Conservation (phyloP, 2,329 filamentous ascomycete species). For the Ciborinia camelliae region DNA sequence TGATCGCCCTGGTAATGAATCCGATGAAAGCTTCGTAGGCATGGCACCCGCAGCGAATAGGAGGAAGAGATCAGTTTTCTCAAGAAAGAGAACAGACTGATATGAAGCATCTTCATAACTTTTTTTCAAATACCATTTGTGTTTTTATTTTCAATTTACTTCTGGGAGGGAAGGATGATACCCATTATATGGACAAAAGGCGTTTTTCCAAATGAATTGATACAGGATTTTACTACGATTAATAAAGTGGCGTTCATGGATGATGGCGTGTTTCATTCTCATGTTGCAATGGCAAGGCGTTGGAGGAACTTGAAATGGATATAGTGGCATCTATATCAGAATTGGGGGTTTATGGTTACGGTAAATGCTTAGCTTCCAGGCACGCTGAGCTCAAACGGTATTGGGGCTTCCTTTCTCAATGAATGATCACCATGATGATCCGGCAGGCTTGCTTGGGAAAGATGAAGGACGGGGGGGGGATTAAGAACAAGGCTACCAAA, state of each 20-base stretch:
- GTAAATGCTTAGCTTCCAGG: background rate
- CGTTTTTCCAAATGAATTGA: constrained; percentile 14
- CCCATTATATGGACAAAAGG: constrained; percentile 18
- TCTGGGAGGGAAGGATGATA: constrained; percentile 18
- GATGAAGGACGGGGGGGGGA: background rate
- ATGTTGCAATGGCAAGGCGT: background rate
- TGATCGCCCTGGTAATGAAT: constrained; percentile 39
- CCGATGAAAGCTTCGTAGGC: constrained; percentile 32
- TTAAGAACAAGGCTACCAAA: background rate
- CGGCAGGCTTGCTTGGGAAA: background rate
- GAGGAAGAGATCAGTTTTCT: constrained; percentile 13
- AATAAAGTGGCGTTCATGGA: constrained; percentile 11
- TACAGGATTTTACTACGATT: background rate
- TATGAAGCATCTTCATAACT: background rate
- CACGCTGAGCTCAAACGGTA: background rate
- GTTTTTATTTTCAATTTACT: constrained; percentile 11
- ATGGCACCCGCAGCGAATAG: constrained; percentile 23
- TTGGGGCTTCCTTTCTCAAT: background rate
- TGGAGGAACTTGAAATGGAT: background rate
- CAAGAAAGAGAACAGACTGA: constrained; percentile 15
- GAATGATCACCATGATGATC: background rate
- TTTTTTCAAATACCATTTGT: constrained; percentile 13
- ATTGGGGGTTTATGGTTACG: background rate
- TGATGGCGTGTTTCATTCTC: background rate
- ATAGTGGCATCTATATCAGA: background rate